Conservation (phyloP, 139 green algal species). For the Coelastrella sp. region DNA sequence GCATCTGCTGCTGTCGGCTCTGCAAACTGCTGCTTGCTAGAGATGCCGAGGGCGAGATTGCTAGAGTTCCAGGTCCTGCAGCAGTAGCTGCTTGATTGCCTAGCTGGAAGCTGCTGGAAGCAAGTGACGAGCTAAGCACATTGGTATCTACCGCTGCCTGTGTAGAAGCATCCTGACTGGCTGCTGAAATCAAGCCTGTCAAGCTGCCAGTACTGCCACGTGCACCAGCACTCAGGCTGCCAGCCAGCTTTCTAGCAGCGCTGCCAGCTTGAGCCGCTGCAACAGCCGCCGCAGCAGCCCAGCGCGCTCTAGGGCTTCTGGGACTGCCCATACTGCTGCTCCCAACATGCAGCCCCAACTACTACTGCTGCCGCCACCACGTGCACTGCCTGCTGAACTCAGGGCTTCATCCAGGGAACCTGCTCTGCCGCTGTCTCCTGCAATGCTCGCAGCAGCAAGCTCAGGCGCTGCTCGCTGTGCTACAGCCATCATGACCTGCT, state of each 20-base stretch:
- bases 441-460: neutral
- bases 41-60: neutral
- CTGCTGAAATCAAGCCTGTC: neutral
- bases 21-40: neutral
- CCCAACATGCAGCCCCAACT: neutral
- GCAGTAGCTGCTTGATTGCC: neutral
- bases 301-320: neutral
- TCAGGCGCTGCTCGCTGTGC: neutral
- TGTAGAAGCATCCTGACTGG: neutral
- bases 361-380: neutral
- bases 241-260: neutral
- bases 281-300: neutral
- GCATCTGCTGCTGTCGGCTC: slow-evolving; percentile 9
- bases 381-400: too few species aligned
- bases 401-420: neutral
- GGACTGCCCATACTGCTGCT: slow-evolving; percentile 10
- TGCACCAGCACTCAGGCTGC: slow-evolving; percentile 1
- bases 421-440: neutral
- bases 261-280: neutral
- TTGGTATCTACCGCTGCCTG: neutral
- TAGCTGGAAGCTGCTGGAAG: neutral
- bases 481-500: slow-evolving; percentile 38
- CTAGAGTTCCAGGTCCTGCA: neutral
- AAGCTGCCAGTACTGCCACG: neutral
- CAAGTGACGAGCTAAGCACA: neutral